Evolutionary conservation across 257 asterid species (phyloP).

Genomic region (Craterostigma plantagineum): DNA sequence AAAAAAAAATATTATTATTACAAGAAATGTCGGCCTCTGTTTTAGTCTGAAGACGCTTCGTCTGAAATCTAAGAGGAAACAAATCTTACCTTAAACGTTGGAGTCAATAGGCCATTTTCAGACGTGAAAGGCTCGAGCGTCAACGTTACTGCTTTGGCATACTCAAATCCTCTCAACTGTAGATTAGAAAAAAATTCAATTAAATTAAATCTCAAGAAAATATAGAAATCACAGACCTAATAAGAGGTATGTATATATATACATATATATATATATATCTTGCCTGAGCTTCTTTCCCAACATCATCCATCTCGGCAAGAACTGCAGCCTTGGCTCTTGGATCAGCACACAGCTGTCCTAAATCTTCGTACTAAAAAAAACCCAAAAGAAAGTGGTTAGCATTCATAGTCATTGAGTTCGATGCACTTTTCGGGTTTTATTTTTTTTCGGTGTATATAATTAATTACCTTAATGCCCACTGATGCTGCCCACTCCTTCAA

Average conservation of each 20-base stretch:
- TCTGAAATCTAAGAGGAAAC: background rate
- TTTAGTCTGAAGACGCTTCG: too few relatives aligned
- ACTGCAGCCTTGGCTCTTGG: conserved; percentile 42
- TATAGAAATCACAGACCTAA: background rate
- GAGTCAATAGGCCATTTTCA: conserved; percentile 66
- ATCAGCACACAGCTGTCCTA: conserved; percentile 31
- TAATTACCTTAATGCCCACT: conserved; percentile 34
- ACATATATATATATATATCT: background rate
- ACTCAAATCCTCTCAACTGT: conserved; percentile 71
- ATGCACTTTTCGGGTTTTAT: too few relatives aligned
- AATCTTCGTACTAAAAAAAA: conserved; percentile 23
- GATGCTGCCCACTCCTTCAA: conserved; percentile 45
- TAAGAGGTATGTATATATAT: too few relatives aligned
- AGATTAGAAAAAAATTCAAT: background rate
- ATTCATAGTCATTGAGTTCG: background rate
- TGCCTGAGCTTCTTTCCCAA: conserved; percentile 63
- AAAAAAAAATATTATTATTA: too few relatives aligned
- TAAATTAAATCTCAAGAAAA: background rate
- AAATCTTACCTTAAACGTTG: conserved; percentile 46
- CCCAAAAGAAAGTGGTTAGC: background rate
- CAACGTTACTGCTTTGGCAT: conserved; percentile 48
- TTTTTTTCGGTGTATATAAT: background rate
- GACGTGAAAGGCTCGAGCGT: conserved; percentile 44
- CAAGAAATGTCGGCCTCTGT: too few relatives aligned
- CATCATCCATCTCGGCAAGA: conserved; percentile 48